Base-by-base conservation (phyloP, 2,329 filamentous ascomycete genomes). In the Paecilomyces sp. region DNA sequence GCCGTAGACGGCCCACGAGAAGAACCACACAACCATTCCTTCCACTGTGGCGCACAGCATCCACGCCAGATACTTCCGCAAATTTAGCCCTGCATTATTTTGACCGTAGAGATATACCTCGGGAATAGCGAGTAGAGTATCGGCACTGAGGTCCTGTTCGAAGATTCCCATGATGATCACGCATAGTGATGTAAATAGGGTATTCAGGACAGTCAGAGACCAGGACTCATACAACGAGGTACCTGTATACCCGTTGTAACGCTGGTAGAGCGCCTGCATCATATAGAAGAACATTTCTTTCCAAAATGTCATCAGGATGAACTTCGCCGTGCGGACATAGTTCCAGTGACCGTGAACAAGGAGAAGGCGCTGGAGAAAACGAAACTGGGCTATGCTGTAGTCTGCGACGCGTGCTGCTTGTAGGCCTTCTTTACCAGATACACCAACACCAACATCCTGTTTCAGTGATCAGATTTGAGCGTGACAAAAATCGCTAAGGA, bases 191-290 rank as follows among this genome's bases (percentile, higher is more conserved):
- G 90, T 92, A 72, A 96, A 96, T n/a, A 95, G 82, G 2, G 90
- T 92, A 70, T 96, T 96, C 77, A 95, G 91, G 66, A 93, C 89
- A 13, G 88, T 92, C 67, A 96, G 76, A 61, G 86, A 90, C 74
- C 88, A 91, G 3, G 84, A 83, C 72, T 94, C 90, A 75, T 90
- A 92, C 15, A 93, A 79, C 4, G 86, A 89, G 0, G 90, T 92
- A 13, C 89, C 90, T 0, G 88, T 90, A 71, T 91, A 93, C 24
- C 90, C 90, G 30, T 83, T 86, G 72, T 82, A 88, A 54, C 84
- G 83, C 72, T 92, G 89, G 67, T 85, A 93, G 53, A 91, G 81
- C 0, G 88, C 89, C 72, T 92, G 90, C 1, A 86, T 83, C 2
- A 90, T 80, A 74, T 90, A 91, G 70, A 91, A 91, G 15, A 91